Evolutionary conservation across 2,329 filamentous ascomycete genomes (phyloP).

Genomic region (Fusarium fracticaudum): DNA sequence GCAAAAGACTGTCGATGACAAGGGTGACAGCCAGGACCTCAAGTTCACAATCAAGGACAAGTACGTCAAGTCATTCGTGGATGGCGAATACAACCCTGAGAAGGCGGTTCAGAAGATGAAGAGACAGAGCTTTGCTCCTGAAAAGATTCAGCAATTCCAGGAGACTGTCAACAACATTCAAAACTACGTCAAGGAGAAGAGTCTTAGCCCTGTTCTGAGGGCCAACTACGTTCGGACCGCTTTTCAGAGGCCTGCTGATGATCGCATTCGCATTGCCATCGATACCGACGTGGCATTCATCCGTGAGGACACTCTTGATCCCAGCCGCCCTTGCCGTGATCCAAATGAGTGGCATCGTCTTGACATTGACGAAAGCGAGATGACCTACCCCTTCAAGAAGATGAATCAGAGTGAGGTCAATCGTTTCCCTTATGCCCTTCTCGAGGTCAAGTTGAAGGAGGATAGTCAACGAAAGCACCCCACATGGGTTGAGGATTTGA

Average conservation of each 20-base stretch:
- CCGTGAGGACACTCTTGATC: conserved; percentile 78
- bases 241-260: conserved; percentile 94
- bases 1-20: conserved; percentile 85
- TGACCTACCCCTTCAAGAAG: conserved; percentile 87
- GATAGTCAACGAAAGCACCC: conserved; percentile 73
- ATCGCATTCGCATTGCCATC: conserved; percentile 89
- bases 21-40: conserved; percentile 80
- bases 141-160: conserved; percentile 75
- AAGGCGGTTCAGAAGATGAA: conserved; percentile 90
- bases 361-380: conserved; percentile 84
- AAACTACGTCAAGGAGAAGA: conserved; percentile 77
- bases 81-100: conserved; percentile 90
- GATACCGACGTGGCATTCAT: conserved; percentile 94
- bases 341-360: conserved; percentile 89
- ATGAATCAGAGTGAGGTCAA: conserved; percentile 92
- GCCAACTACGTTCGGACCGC: conserved; percentile 95
- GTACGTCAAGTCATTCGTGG: conserved; percentile 87
- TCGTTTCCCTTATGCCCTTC: conserved; percentile 87
- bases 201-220: conserved; percentile 84
- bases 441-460: conserved; percentile 91
- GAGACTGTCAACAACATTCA: conserved; percentile 80
- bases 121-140: conserved; percentile 73
- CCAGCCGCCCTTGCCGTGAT: conserved; percentile 86
- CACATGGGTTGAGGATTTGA: conserved; percentile 90
- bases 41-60: conserved; percentile 92